phyloP scores from a whole-genome alignment of 2,329 filamentous ascomycete species.

The Elsinoe arachidis region DNA sequence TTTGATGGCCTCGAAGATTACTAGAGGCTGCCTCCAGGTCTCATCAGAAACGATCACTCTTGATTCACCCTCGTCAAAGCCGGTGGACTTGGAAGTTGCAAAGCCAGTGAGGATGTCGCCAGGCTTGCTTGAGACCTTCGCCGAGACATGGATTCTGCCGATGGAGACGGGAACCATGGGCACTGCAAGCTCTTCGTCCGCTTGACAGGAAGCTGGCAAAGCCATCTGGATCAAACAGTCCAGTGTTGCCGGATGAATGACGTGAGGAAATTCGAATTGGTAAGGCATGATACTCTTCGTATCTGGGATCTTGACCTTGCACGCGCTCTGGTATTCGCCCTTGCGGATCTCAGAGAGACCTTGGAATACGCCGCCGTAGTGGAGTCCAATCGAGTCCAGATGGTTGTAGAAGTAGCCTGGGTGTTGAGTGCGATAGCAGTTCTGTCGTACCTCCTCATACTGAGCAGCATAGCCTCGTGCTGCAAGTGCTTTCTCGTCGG shows the following conservation, averaged over 20 bases:
- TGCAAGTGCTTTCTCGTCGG: neutral
- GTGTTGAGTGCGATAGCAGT: neutral
- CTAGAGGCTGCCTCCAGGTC: neutral
- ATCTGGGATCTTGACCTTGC: neutral
- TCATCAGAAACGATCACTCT: neutral
- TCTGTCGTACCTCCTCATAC: neutral
- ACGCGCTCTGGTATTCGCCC: neutral
- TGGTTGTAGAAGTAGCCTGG: neutral
- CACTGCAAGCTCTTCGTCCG: neutral
- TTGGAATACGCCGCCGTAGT: neutral
- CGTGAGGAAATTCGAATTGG: neutral
- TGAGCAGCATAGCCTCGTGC: neutral
- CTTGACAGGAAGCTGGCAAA: neutral
- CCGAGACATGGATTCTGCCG: neutral
- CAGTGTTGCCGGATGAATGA: slow-evolving; percentile 10
- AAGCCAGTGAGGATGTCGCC: neutral
- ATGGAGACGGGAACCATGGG: neutral
- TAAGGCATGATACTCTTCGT: neutral
- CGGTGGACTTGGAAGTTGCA: neutral
- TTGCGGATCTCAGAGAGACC: neutral
- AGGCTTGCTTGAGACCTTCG: neutral
- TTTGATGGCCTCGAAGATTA: neutral
- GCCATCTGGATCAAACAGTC: slow-evolving; percentile 1
- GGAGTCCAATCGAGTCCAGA: neutral
- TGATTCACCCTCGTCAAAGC: neutral